Conservation (phyloP, 345 rosid species). For the Ceriops tagal region DNA sequence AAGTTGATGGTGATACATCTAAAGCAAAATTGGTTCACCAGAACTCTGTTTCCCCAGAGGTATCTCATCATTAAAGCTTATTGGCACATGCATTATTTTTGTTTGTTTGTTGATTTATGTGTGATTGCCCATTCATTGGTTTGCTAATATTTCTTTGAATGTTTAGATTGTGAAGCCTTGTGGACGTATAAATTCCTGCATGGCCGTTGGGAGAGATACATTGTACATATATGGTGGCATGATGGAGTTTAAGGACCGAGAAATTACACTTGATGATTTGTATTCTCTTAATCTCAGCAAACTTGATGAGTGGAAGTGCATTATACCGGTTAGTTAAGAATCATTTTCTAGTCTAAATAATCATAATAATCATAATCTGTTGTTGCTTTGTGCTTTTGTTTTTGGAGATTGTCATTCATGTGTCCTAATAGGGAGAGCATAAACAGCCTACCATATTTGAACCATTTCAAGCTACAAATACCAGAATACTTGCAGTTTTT, state of each 20-base stretch:
- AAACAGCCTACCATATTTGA: not conserved
- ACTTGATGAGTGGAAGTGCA: constrained; percentile 98
- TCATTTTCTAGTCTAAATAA: constrained; percentile 11
- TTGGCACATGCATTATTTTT: constrained; percentile 1
- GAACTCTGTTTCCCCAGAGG: constrained; percentile 65
- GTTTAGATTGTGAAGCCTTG: constrained; percentile 86
- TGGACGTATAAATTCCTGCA: constrained; percentile 90
- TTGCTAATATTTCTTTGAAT: constrained; percentile 1
- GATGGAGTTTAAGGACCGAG: constrained; percentile 93
- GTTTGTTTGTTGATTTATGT: not conserved
- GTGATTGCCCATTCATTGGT: constrained; percentile 15
- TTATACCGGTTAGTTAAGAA: constrained; percentile 72
- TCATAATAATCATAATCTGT: not conserved
- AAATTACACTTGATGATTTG: constrained; percentile 88
- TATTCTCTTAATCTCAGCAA: constrained; percentile 93
- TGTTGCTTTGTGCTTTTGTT: constrained; percentile 1
- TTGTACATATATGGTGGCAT: constrained; percentile 91
- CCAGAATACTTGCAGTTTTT: too few species aligned
- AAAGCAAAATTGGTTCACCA: constrained; percentile 42
- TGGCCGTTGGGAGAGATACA: constrained; percentile 89
- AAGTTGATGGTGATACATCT: constrained; percentile 40
- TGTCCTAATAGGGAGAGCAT: not conserved
- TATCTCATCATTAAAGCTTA: constrained; percentile 31
- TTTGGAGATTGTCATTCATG: not conserved
- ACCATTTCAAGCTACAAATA: not conserved